These are phyloP conservation scores for Leucosporidium creatinivorum DNA, from an alignment of 768 basidiomycete species.

Conservation along the genomic window DNA sequence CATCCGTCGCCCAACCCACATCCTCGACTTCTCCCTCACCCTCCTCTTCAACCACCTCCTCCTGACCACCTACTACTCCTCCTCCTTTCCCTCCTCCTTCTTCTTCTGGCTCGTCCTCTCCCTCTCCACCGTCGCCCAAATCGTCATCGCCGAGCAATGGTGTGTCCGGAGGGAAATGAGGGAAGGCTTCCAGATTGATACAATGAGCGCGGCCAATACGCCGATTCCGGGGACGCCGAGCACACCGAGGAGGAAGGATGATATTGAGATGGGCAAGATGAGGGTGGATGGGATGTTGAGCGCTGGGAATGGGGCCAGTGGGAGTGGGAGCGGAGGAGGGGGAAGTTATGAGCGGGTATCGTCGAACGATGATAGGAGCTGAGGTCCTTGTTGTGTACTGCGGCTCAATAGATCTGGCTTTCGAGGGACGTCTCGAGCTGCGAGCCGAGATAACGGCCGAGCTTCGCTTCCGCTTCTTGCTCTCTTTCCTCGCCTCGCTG, in stretches of 20 bases:
- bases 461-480: too few relatives aligned
- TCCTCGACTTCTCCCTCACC: conserved; percentile 89
- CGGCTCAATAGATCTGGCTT: too few relatives aligned
- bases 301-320: not conserved
- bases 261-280: conserved; percentile 12
- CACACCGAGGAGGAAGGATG: not conserved
- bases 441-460: too few relatives aligned
- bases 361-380: not conserved
- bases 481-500: too few relatives aligned
- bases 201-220: conserved; percentile 5
- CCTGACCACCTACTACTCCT: conserved; percentile 85
- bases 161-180: conserved; percentile 85
- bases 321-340: not conserved
- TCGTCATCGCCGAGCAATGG: conserved; percentile 80
- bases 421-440: too few relatives aligned
- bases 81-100: conserved; percentile 67
- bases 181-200: conserved; percentile 54
- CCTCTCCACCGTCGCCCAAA: conserved; percentile 59
- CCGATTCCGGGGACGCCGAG: not conserved
- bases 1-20: conserved; percentile 81
- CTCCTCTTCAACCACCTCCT: conserved; percentile 86
- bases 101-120: conserved; percentile 85
- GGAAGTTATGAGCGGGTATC: conserved; percentile 10
- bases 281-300: not conserved
- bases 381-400: too few relatives aligned